phyloP scores from a whole-genome alignment of 169 alveolate species.

The Cyclospora cayetanensis region DNA sequence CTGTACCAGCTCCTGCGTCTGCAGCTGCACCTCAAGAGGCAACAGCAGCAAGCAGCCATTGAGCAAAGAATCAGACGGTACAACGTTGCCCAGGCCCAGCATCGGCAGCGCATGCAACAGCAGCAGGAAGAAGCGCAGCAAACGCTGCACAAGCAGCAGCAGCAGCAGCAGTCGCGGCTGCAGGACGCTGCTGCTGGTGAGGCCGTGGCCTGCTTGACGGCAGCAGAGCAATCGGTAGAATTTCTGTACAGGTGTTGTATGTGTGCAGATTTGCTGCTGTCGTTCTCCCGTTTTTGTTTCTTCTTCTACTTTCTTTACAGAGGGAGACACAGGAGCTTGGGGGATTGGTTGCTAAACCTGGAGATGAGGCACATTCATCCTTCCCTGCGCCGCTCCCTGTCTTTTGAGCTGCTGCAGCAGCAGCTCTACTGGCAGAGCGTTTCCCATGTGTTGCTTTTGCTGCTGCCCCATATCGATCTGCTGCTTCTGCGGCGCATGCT shows the following conservation, averaged over 20 bases:
- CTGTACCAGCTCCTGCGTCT: conserved; percentile 34
- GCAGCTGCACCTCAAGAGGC: conserved; percentile 39
- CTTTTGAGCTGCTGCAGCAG: conserved; percentile 61
- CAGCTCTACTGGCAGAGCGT: conserved; percentile 63
- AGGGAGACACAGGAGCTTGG: conserved; percentile 38
- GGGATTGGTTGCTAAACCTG: conserved; percentile 55
- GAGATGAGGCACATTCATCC: conserved; percentile 55
- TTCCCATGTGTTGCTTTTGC: conserved; percentile 44
- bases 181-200: background rate
- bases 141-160: background rate
- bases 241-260: conserved; percentile 4
- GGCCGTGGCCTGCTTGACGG: background rate
- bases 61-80: conserved; percentile 48
- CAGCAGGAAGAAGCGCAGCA: background rate
- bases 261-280: background rate
- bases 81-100: conserved; percentile 41
- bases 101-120: conserved; percentile 25
- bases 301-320: background rate
- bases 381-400: conserved; percentile 44
- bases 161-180: background rate
- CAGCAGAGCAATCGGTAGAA: background rate
- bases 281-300: background rate
- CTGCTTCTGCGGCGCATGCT: conserved; percentile 53
- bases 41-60: conserved; percentile 34
- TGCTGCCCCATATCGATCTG: conserved; percentile 43